These are phyloP conservation scores for Aureobasidium subglaciale DNA, from an alignment of 2,329 filamentous ascomycete species.

Conservation along the genomic window DNA sequence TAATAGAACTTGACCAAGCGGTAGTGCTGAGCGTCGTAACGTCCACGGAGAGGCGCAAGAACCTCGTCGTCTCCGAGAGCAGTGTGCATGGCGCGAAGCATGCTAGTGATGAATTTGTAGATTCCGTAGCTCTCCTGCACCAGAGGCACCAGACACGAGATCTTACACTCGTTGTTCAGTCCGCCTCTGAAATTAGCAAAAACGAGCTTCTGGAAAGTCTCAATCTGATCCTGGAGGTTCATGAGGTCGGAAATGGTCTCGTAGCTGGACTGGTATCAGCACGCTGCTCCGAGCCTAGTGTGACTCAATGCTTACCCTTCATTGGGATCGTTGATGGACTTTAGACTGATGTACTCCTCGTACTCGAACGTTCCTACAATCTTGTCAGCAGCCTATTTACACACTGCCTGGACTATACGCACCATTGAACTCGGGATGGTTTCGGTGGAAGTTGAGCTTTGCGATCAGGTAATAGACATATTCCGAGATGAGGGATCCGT, in stretches of 20 bases:
- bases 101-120: constrained; percentile 99
- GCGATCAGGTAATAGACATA: constrained; percentile 93
- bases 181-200: constrained; percentile 93
- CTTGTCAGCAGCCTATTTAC: not conserved
- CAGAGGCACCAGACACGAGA: constrained; percentile 84
- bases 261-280: constrained; percentile 34
- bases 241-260: constrained; percentile 97
- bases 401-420: not conserved
- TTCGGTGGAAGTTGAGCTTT: constrained; percentile 92
- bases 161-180: constrained; percentile 92
- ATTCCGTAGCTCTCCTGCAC: constrained; percentile 98
- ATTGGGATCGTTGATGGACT: constrained; percentile 97
- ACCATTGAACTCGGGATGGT: constrained; percentile 89
- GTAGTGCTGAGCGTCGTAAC: constrained; percentile 95
- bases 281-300: not conserved
- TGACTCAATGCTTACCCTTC: constrained; percentile 52
- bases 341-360: constrained; percentile 96
- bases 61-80: constrained; percentile 91
- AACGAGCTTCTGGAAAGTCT: constrained; percentile 96
- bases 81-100: constrained; percentile 93
- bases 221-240: constrained; percentile 95
- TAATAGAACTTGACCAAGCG: constrained; percentile 97
- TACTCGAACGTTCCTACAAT: constrained; percentile 88
- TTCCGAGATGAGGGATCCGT: constrained; percentile 87
- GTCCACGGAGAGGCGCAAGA: constrained; percentile 74